Base-by-base conservation (phyloP, 2,329 filamentous ascomycete genomes). In the Sclerotiophoma versabilis region DNA sequence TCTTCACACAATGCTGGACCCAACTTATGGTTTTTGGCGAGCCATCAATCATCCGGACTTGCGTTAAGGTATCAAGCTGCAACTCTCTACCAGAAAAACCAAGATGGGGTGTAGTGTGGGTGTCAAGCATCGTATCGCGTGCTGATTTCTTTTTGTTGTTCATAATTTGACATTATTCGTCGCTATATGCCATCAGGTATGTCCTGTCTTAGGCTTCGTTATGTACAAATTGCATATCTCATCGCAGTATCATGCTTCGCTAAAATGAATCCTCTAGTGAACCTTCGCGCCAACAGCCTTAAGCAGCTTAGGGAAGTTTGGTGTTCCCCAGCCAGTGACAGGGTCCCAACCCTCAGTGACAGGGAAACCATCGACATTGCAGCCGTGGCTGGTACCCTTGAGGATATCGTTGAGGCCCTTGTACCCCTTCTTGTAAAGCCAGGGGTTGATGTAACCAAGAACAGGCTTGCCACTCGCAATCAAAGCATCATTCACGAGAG, bases 401-500 rank as follows among this genome's bases (percentile, higher is more conserved):
- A 60, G 75, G 61, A 72, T 78, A 59, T 86, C 84, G 0, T 74
- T 83, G 15, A 86, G 72, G 0, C 75, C 82, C 56, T 75, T 69
- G 49, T 76, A 78, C 4, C 79, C 80, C 39, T 70, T 64, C 10
- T 72, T 73, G 65, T 87, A 87, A 5, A 87, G 65, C 81, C 83
- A 86, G 0, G 84, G 84, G 63, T 87, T 87, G 39, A 87, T 57
- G 74, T 84, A 87, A 0, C 85, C 85, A 36, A 87, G 71, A 0
- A 77, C 70, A 0, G 78, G 66, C 65, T 82, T 79, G 5, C 81
- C 81, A 6, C 71, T 74, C 0, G 78, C 72, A 15, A 87, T 70
- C 27, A 84, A 76, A 0, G 82, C 84, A 62, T 88, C 86, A 61
- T 89, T 89, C 50, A 89, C 73, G 4, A 89, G 78, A 1, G 83